These are phyloP conservation scores for Diplogelasinospora grovesii DNA, from an alignment of 495 filamentous ascomycete genomes.

Conservation along the genomic window DNA sequence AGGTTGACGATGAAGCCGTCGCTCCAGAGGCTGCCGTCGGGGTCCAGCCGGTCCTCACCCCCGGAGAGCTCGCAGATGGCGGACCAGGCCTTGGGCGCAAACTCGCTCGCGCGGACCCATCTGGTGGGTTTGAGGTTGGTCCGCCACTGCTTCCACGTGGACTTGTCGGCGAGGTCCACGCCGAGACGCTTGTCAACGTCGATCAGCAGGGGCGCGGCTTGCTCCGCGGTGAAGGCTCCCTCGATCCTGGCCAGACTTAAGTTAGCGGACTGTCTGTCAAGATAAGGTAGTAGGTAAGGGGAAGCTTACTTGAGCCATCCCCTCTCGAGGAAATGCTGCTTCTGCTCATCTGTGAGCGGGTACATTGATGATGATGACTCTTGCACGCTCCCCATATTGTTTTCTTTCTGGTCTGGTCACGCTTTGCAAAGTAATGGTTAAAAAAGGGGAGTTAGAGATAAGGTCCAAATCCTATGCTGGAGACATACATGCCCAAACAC, in stretches of 20 bases:
- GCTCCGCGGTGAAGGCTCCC: conserved; percentile 49
- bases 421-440: too few species aligned
- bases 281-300: neutral
- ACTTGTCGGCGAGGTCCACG: conserved; percentile 57
- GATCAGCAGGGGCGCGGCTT: conserved; percentile 49
- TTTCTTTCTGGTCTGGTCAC: too few species aligned
- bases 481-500: too few species aligned
- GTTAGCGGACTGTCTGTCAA: too few species aligned
- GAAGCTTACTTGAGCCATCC: conserved; percentile 52
- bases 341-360: too few species aligned
- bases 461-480: too few species aligned
- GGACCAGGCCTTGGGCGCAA: conserved; percentile 62
- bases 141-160: conserved; percentile 56
- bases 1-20: conserved; percentile 71
- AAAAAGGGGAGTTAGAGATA: too few species aligned
- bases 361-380: too few species aligned
- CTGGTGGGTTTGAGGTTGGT: conserved; percentile 60
- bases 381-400: too few species aligned
- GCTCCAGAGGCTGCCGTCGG: conserved; percentile 49
- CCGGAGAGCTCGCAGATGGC: conserved; percentile 66
- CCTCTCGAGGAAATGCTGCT: conserved; percentile 58
- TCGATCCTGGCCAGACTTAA: conserved; percentile 18
- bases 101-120: conserved; percentile 43
- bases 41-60: conserved; percentile 52
- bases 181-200: conserved; percentile 67